These are phyloP conservation scores for Paecilomyces sp. DNA, from an alignment of 2,329 filamentous ascomycete genomes.

Conservation along the genomic window DNA sequence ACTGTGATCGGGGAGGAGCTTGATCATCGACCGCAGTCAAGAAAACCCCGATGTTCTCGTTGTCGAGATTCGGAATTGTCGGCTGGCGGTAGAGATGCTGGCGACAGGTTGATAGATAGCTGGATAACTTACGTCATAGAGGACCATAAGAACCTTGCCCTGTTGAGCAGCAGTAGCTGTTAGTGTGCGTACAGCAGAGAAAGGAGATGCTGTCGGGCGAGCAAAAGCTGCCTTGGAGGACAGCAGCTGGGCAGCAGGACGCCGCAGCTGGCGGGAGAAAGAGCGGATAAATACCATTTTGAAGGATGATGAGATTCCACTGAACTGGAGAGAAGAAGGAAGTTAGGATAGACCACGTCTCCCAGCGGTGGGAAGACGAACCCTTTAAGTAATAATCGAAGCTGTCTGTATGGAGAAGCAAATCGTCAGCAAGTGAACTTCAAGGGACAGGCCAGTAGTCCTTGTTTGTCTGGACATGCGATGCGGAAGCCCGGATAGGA, in stretches of 20 bases:
- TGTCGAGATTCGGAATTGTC: neutral
- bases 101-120: slow-evolving; percentile 20
- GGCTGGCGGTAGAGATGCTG: neutral
- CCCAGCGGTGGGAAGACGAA: neutral
- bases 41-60: neutral
- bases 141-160: slow-evolving; percentile 91
- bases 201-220: slow-evolving; percentile 27
- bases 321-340: slow-evolving; percentile 3
- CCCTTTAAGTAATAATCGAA: neutral
- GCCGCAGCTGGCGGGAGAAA: slow-evolving; percentile 48
- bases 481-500: neutral
- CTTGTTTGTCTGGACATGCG: neutral
- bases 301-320: slow-evolving; percentile 17
- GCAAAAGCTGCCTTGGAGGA: slow-evolving; percentile 32
- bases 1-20: slow-evolving; percentile 4
- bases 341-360: neutral
- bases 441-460: neutral
- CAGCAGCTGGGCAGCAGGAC: slow-evolving; percentile 48
- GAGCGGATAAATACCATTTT: slow-evolving; percentile 60
- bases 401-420: neutral
- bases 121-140: slow-evolving; percentile 70
- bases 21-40: neutral
- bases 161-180: slow-evolving; percentile 61
- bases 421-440: neutral
- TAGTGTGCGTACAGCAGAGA: slow-evolving; percentile 53